phyloP scores from a whole-genome alignment of 1,284 basidiomycete species.

The Coniferiporia weirii region DNA sequence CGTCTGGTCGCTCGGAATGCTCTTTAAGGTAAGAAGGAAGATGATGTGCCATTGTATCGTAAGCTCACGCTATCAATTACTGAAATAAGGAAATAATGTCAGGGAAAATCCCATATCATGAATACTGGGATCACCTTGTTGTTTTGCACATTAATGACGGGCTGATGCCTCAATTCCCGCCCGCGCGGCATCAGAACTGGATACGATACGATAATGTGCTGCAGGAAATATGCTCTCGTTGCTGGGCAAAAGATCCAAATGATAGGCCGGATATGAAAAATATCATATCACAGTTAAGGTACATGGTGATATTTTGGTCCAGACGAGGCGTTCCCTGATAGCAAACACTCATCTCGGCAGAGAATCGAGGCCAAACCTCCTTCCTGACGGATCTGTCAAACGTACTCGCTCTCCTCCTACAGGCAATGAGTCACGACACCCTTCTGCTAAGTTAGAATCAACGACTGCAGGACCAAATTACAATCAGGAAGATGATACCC shows the following conservation, averaged over 20 bases:
- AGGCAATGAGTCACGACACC: too few relatives aligned
- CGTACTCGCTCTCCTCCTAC: too few relatives aligned
- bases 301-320: background rate
- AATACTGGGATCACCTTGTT: background rate
- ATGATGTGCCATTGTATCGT: background rate
- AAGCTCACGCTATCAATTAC: too few relatives aligned
- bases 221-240: background rate
- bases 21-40: slow-evolving; percentile 1
- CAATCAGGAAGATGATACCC: background rate
- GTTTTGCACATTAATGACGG: background rate
- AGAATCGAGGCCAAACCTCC: too few relatives aligned
- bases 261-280: background rate
- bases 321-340: too few relatives aligned
- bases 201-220: background rate
- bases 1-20: slow-evolving; percentile 4
- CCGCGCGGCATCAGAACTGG: slow-evolving; percentile 1
- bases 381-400: too few relatives aligned
- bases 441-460: too few relatives aligned
- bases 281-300: background rate
- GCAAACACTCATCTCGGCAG: too few relatives aligned
- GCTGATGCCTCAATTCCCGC: background rate
- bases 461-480: too few relatives aligned
- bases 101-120: background rate
- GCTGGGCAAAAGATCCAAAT: background rate
- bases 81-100: slow-evolving; percentile 1